phyloP scores from a whole-genome alignment of 1,139 yeast species.

The Saccharomyces hybrid region DNA sequence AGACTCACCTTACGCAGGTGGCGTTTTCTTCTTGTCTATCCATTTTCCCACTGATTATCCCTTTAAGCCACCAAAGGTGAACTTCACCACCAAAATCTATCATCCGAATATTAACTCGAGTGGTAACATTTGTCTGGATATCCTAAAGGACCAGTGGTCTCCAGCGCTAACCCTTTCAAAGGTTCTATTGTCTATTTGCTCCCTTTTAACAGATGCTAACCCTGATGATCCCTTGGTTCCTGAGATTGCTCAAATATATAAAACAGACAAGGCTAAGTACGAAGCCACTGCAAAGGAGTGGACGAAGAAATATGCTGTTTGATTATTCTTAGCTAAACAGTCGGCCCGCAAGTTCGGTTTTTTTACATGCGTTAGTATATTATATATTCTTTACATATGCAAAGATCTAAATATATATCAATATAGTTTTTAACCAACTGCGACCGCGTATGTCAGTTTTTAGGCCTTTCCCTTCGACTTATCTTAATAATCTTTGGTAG shows the following conservation, averaged over 20 bases:
- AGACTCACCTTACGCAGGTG: constrained; percentile 89
- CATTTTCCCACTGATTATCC: constrained; percentile 95
- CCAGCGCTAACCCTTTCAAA: constrained; percentile 75
- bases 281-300: constrained; percentile 97
- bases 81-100: constrained; percentile 81
- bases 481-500: not conserved
- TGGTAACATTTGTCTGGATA: constrained; percentile 50
- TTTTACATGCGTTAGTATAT: not conserved
- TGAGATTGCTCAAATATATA: constrained; percentile 93
- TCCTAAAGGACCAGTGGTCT: constrained; percentile 55
- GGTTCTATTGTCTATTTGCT: constrained; percentile 79
- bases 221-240: constrained; percentile 99
- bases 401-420: not conserved
- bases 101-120: constrained; percentile 86
- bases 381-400: not conserved
- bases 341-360: too few relatives aligned
- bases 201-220: constrained; percentile 90
- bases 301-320: constrained; percentile 96
- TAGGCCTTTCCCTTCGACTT: not conserved
- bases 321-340: constrained; percentile 15
- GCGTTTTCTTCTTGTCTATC: constrained; percentile 81
- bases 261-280: constrained; percentile 87
- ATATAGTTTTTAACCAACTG: not conserved
- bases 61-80: constrained; percentile 87
- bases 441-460: not conserved